phyloP scores from a whole-genome alignment of 768 basidiomycete species.

The Chalciporus pseudorubinellus region DNA sequence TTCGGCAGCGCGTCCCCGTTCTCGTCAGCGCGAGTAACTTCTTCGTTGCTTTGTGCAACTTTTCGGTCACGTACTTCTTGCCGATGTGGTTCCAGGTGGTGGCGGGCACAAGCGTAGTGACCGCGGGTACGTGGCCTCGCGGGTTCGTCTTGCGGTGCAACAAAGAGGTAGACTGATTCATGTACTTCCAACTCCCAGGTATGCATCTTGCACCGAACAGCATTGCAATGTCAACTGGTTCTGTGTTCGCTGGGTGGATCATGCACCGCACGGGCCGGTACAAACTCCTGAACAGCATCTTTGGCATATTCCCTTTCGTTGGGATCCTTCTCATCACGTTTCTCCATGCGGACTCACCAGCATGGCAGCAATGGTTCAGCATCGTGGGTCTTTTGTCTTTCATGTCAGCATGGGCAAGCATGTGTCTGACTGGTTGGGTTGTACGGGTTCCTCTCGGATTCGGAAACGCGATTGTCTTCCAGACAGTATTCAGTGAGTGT shows the following conservation, averaged over 20 bases:
- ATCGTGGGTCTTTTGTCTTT: background rate
- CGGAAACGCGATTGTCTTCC: constrained; percentile 16
- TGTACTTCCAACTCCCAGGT: background rate
- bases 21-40: constrained; percentile 8
- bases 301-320: constrained; percentile 10
- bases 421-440: background rate
- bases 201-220: constrained; percentile 15
- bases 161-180: background rate
- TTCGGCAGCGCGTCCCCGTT: constrained; percentile 5
- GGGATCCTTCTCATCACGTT: constrained; percentile 11
- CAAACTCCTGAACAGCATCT: constrained; percentile 6
- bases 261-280: constrained; percentile 13
- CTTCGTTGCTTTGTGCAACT: constrained; percentile 12
- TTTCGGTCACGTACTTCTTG: constrained; percentile 13
- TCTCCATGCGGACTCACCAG: constrained; percentile 7
- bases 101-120: constrained; percentile 6
- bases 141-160: too few species aligned
- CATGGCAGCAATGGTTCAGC: constrained; percentile 11
- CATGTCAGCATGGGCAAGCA: background rate
- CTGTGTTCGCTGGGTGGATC: constrained; percentile 13
- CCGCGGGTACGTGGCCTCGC: constrained; percentile 3
- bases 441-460: constrained; percentile 15
- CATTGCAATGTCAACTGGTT: constrained; percentile 12
- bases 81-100: constrained; percentile 18
- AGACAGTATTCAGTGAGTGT: constrained; percentile 10